Base-by-base conservation (phyloP, 73 alveolate genomes). In the Paramecium biaurelia region DNA sequence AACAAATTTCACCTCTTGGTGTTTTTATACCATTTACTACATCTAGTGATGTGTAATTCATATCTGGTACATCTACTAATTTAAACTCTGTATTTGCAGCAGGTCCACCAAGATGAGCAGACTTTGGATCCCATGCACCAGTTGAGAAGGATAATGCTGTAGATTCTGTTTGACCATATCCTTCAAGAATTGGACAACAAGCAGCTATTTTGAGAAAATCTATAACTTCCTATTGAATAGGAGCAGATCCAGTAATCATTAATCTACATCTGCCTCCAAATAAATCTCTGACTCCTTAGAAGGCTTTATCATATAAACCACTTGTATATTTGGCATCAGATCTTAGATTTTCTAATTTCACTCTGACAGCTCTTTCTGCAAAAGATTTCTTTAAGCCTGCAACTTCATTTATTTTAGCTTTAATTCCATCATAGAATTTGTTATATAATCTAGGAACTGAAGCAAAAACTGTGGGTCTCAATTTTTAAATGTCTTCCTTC, bases 1-100 rank as follows among this genome's bases (percentile, higher is more conserved):
- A 82, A 93, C 99, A 97, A 30, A 98, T 85, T 89, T 98, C 99
- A 24, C 99, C 99, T 38, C 99, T 92, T 28, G 99, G 99, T 56
- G 92, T 89, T n/a, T 96, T 93, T 21, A 59, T 35, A 7, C 97
- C 97, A 45, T 84, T 92, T 30, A 70, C 92, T 7, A 68, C 57
- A 90, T 97, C 99, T 10, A 96, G 89, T 57, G 95, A 24, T 7
- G 84, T 87, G 92, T 98, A 98, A 23, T 89, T 94, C 97, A 98
- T 93, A 24, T 98, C 99, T 37, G 98, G 98, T 11, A 95, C 97
- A 94, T 98, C 99, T 45, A 68, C 95, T 86, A 98, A 93, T 82
- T 98, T 97, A 11, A 97, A 38, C 92, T 98, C 99, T 82, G 85
- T 56, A 90, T 96, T 76, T n/a, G 94, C 89, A 28, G 93, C 70